Evolutionary conservation across 495 filamentous ascomycete species (phyloP).

Genomic region (Clavariopsis aquatica): DNA sequence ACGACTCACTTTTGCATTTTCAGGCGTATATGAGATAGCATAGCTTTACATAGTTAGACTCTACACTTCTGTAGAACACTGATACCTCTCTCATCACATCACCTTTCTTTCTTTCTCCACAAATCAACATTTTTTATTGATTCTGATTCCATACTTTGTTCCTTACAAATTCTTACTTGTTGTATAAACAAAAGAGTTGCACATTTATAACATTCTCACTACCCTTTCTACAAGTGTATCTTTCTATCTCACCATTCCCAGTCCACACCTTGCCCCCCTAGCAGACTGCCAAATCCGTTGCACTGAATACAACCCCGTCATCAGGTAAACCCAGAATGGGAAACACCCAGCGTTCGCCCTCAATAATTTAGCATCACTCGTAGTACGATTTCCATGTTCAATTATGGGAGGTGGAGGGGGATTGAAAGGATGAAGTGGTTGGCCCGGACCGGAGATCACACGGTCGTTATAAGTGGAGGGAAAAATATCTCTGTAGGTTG

Average conservation of each 20-base stretch:
- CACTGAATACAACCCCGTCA: background rate
- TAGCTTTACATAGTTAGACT: background rate
- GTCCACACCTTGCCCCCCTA: background rate
- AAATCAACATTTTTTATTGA: too few relatives aligned
- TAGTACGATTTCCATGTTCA: background rate
- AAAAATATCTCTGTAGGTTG: too few relatives aligned
- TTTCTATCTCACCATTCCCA: background rate
- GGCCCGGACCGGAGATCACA: too few relatives aligned
- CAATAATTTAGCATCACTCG: background rate
- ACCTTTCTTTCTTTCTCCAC: background rate
- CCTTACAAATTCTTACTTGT: too few relatives aligned
- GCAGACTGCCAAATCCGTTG: background rate
- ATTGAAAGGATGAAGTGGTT: too few relatives aligned
- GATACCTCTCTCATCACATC: background rate
- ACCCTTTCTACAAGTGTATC: too few relatives aligned
- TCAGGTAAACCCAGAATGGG: background rate
- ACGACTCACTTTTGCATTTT: constrained; percentile 1
- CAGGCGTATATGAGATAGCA: background rate
- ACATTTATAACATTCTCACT: background rate
- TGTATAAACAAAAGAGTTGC: too few relatives aligned
- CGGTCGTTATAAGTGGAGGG: too few relatives aligned
- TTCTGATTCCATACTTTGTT: too few relatives aligned
- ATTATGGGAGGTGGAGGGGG: too few relatives aligned
- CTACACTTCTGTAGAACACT: background rate
- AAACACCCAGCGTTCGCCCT: background rate